These are phyloP conservation scores for Coemansia umbellata DNA, from an alignment of 192 early-diverging fungal genomes.

Conservation along the genomic window DNA sequence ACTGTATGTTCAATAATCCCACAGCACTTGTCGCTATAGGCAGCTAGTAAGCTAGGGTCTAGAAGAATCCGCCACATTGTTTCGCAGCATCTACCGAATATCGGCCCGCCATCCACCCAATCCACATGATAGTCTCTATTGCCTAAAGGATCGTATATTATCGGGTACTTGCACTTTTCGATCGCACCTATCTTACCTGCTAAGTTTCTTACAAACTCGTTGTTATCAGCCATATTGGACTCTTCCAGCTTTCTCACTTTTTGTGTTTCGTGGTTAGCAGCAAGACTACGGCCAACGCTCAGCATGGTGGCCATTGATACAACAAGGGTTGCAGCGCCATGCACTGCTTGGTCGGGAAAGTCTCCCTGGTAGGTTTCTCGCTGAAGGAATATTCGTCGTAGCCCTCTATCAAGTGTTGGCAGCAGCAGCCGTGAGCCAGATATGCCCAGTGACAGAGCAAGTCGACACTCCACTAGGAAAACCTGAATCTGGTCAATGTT, in stretches of 20 bases:
- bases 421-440: slow-evolving; percentile 34
- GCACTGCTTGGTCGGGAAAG: slow-evolving; percentile 22
- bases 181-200: background rate
- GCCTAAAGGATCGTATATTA: slow-evolving; percentile 8
- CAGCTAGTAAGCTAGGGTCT: background rate
- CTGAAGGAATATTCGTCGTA: slow-evolving; percentile 27
- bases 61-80: slow-evolving; percentile 23
- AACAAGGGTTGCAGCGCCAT: slow-evolving; percentile 15
- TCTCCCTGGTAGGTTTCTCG: slow-evolving; percentile 11
- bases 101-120: slow-evolving; percentile 29
- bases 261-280: slow-evolving; percentile 4
- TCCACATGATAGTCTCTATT: slow-evolving; percentile 1
- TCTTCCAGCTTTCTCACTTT: slow-evolving; percentile 9
- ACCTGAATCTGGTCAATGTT: slow-evolving; percentile 29
- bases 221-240: slow-evolving; percentile 7
- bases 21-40: slow-evolving; percentile 10
- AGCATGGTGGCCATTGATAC: slow-evolving; percentile 30
- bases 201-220: background rate
- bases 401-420: slow-evolving; percentile 16
- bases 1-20: slow-evolving; percentile 7
- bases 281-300: slow-evolving; percentile 10
- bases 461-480: slow-evolving; percentile 35
- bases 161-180: slow-evolving; percentile 16
- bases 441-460: slow-evolving; percentile 31
- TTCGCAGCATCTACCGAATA: slow-evolving; percentile 30